Evolutionary conservation across 176 grass and related monocot species (phyloP).

Genomic region (Neostapfia colusana): DNA sequence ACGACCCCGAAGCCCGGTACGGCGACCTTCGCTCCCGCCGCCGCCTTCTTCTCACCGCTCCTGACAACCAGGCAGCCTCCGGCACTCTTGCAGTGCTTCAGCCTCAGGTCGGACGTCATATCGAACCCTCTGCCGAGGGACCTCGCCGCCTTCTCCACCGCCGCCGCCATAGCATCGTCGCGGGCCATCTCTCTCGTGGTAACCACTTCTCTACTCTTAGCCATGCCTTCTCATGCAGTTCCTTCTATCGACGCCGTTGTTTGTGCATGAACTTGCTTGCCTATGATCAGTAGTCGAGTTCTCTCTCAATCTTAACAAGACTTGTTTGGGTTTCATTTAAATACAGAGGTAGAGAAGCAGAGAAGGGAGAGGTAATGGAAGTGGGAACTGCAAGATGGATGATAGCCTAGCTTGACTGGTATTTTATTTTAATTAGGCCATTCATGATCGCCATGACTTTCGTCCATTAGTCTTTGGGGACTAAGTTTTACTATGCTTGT

Average conservation of each 20-base stretch:
- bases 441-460: slow-evolving; percentile 1
- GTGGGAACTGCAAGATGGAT: slow-evolving; percentile 27
- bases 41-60: slow-evolving; percentile 45
- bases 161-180: not conserved
- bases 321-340: not conserved
- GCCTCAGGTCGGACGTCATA: slow-evolving; percentile 62
- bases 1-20: slow-evolving; percentile 57
- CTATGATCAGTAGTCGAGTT: not conserved
- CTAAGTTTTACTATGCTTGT: slow-evolving; percentile 23
- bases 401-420: slow-evolving; percentile 45
- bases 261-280: not conserved
- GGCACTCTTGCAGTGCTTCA: slow-evolving; percentile 68
- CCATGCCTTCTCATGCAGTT: slow-evolving; percentile 1
- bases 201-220: slow-evolving; percentile 5
- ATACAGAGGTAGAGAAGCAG: not conserved
- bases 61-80: slow-evolving; percentile 50
- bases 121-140: slow-evolving; percentile 80
- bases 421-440: slow-evolving; percentile 3
- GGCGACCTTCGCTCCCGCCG: slow-evolving; percentile 31
- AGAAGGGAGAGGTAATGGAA: slow-evolving; percentile 11
- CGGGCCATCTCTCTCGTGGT: slow-evolving; percentile 28
- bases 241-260: too few relatives aligned
- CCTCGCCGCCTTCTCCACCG: slow-evolving; percentile 51
- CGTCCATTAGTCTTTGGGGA: slow-evolving; percentile 1
- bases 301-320: not conserved